phyloP scores from a whole-genome alignment of 805 yeast species.

The Kluyveromyces nonfermentans region DNA sequence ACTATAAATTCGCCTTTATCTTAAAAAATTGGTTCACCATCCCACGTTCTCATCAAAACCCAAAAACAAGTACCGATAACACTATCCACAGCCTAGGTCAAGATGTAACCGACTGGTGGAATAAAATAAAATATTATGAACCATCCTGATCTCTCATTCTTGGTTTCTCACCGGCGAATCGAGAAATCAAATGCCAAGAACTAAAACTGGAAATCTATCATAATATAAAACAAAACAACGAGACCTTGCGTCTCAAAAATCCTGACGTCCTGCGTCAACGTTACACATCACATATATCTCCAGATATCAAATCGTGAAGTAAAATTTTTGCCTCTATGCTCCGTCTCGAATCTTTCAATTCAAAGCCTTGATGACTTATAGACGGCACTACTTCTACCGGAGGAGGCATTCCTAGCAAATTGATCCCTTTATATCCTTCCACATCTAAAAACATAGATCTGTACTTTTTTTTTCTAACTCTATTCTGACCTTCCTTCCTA shows the following conservation, averaged over 20 bases:
- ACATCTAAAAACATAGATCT: background rate
- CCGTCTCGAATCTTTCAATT: background rate
- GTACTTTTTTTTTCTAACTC: too few species aligned
- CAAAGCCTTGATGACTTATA: background rate
- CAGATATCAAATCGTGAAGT: conserved; percentile 15
- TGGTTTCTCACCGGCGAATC: background rate
- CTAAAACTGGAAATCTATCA: too few species aligned
- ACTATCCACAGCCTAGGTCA: conserved; percentile 17
- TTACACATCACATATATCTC: conserved; percentile 14
- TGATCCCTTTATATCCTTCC: background rate
- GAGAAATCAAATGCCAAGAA: too few species aligned
- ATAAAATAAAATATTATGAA: conserved; percentile 1
- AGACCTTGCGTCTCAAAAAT: background rate
- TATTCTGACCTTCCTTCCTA: background rate
- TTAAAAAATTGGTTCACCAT: conserved; percentile 26
- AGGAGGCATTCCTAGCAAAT: conserved; percentile 5
- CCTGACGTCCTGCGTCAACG: background rate
- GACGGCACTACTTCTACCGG: background rate
- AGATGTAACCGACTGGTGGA: conserved; percentile 22
- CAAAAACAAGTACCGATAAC: conserved; percentile 5
- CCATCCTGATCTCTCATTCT: background rate
- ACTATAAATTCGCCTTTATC: conserved; percentile 12
- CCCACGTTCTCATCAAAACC: background rate
- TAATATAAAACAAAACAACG: too few species aligned
- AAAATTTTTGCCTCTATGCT: conserved; percentile 7